Base-by-base conservation (phyloP, 2,329 filamentous ascomycete species). In the Sclerotinia glacialis region DNA sequence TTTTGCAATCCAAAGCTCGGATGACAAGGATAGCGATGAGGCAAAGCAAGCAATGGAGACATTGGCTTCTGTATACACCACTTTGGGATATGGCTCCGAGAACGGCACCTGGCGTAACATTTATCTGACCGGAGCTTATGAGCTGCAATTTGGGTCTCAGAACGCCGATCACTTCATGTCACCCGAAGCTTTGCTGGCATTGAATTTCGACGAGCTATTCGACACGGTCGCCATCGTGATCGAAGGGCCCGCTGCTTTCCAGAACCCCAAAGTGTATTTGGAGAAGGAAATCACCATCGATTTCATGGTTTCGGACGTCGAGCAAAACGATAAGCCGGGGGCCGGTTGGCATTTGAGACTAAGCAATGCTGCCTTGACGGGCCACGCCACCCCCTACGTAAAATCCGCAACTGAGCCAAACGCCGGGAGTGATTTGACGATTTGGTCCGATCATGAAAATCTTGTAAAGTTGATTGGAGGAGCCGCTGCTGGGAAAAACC, bases 51-150 rank as follows among this genome's bases (percentile, higher is more conserved):
- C 55, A 28, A 59, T 44, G 26, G 6, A n/a, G 5, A 59, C 40
- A 6, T 73, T 80, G 4, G 76, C 75, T 1, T 65, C 66, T 1
- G 74, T 77, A 0, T 80, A 75, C 65, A 72, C 76, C 55, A 67
- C 71, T 26, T 74, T 81, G 11, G 79, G 77, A 0, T 77, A 72
- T 63, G 76, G 77, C 3, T 65, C 76, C 3, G 78, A 80, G 69
- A 81, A 80, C 69, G 78, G 72, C 4, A 76, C 76, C 0, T 80
- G 78, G 79, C 71, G 79, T 4, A 80, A 80, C 64, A 78, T 79
- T 60, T 80, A 77, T 61, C 69, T 79, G 5, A 74, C 55, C 1
- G 55, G 55, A 6, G 37, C 55, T 3, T 42, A 23, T 16, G 55
- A 58, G 12, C 26, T 58, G 23, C 9, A 0, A 2, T 8, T 28